phyloP scores from a whole-genome alignment of 805 yeast genomes.

The Kuraishia piskuri region DNA sequence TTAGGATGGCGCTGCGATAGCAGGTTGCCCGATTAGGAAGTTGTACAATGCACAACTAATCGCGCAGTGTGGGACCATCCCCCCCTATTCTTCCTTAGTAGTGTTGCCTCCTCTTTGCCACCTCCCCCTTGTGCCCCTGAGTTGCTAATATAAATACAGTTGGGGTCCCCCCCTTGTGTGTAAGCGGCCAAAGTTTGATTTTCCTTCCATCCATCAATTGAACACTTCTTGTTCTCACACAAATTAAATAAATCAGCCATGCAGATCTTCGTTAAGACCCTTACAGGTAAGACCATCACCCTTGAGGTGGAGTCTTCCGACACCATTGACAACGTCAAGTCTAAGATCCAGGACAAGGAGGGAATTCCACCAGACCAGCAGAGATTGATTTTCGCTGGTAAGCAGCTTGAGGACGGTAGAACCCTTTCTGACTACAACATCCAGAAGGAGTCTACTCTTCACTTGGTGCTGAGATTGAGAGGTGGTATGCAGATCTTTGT shows the following conservation, averaged over 20 bases:
- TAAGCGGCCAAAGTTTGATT: neutral
- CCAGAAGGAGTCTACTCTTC: slow-evolving; percentile 31
- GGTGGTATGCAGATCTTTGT: slow-evolving; percentile 82
- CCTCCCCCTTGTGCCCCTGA: neutral
- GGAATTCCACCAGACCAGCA: slow-evolving; percentile 36
- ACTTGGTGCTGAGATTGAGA: slow-evolving; percentile 28
- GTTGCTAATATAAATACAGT: neutral
- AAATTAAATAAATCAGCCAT: slow-evolving; percentile 16
- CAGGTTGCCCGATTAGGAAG: neutral
- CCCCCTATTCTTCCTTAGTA: neutral
- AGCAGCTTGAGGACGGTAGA: slow-evolving; percentile 59
- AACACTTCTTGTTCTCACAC: neutral
- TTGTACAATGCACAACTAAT: neutral
- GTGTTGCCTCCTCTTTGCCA: neutral
- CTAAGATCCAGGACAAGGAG: slow-evolving; percentile 33
- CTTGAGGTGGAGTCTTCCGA: slow-evolving; percentile 66
- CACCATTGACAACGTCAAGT: slow-evolving; percentile 34
- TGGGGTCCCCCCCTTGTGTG: neutral
- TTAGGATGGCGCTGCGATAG: neutral
- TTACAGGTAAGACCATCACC: slow-evolving; percentile 90
- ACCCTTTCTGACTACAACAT: slow-evolving; percentile 77
- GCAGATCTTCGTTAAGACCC: slow-evolving; percentile 74
- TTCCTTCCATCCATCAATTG: neutral
- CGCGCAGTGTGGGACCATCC: neutral
- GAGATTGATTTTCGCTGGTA: slow-evolving; percentile 34